These are phyloP conservation scores for Leishmania mexicana DNA, from an alignment of 208 protist genomes.

Conservation along the genomic window DNA sequence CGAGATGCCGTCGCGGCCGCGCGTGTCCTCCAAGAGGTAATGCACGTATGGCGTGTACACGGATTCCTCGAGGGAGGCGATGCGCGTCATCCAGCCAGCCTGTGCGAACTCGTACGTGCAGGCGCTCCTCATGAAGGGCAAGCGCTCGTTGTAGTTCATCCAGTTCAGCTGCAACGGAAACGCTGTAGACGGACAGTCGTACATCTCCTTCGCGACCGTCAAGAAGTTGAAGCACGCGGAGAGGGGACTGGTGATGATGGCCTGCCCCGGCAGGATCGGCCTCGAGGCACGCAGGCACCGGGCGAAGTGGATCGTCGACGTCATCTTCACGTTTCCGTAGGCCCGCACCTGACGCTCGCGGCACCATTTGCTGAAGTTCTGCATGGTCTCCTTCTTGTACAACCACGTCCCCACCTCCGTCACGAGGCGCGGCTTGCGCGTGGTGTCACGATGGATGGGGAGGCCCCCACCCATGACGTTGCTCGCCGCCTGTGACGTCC, in stretches of 20 bases:
- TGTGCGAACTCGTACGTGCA: slow-evolving; percentile 61
- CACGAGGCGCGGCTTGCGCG: slow-evolving; percentile 52
- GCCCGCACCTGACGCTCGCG: slow-evolving; percentile 59
- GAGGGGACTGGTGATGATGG: slow-evolving; percentile 73
- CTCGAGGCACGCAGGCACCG: slow-evolving; percentile 69
- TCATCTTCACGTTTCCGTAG: slow-evolving; percentile 78
- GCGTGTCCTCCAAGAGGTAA: slow-evolving; percentile 85
- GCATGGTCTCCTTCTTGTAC: slow-evolving; percentile 77
- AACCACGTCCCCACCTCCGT: slow-evolving; percentile 83
- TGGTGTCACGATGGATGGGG: slow-evolving; percentile 60
- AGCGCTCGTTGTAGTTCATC: slow-evolving; percentile 86
- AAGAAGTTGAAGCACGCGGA: slow-evolving; percentile 83
- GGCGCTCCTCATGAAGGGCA: slow-evolving; percentile 59
- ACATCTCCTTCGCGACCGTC: slow-evolving; percentile 72
- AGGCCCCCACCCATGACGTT: slow-evolving; percentile 27
- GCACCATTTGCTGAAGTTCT: slow-evolving; percentile 76
- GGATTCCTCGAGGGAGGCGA: slow-evolving; percentile 76
- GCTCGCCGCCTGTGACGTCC: slow-evolving; percentile 7
- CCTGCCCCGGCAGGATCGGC: slow-evolving; percentile 64
- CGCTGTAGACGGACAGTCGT: slow-evolving; percentile 27
- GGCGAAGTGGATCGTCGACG: slow-evolving; percentile 66
- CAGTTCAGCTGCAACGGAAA: slow-evolving; percentile 87
- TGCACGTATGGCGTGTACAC: slow-evolving; percentile 71
- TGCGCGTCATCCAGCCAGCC: slow-evolving; percentile 84
- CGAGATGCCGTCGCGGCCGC: slow-evolving; percentile 76